Evolutionary conservation across 2,329 filamentous ascomycete species (phyloP).

Genomic region (Trichoderma guizhouense): DNA sequence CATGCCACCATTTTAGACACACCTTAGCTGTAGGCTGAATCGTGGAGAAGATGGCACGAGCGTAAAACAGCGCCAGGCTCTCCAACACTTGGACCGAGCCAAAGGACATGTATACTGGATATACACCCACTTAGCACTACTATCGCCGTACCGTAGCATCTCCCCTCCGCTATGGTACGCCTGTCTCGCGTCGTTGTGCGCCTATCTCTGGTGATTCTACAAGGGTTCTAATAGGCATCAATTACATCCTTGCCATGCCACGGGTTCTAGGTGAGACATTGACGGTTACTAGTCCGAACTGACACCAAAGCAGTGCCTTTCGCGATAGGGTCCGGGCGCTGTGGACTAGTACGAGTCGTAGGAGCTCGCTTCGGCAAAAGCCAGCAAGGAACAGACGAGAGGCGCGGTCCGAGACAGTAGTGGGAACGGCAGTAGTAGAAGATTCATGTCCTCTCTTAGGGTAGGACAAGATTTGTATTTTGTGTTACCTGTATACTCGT

Average conservation of each 20-base stretch:
- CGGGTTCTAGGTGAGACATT: background rate
- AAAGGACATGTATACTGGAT: background rate
- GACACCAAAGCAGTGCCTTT: background rate
- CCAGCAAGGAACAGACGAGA: background rate
- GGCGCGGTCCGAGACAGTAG: background rate
- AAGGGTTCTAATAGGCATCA: background rate
- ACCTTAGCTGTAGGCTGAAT: background rate
- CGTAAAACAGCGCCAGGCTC: background rate
- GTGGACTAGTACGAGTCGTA: background rate
- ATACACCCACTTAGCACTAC: background rate
- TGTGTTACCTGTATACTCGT: background rate
- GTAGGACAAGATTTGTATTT: background rate
- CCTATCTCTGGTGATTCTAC: background rate
- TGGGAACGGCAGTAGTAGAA: background rate
- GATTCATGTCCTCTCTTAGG: background rate
- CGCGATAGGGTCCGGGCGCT: background rate
- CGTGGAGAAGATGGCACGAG: constrained; percentile 7
- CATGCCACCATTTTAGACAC: background rate
- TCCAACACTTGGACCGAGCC: background rate
- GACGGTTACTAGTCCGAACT: background rate
- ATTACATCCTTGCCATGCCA: constrained; percentile 1
- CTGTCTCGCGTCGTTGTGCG: background rate
- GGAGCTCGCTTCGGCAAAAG: background rate
- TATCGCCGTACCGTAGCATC: background rate
- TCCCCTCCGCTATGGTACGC: background rate